A percentile compares a stretch with the other conserved stretches of the same genome.
These are phyloP conservation scores for Saprolegnia parasitica DNA, from an alignment of 352 stramenopile species.

Conservation along the genomic window DNA sequence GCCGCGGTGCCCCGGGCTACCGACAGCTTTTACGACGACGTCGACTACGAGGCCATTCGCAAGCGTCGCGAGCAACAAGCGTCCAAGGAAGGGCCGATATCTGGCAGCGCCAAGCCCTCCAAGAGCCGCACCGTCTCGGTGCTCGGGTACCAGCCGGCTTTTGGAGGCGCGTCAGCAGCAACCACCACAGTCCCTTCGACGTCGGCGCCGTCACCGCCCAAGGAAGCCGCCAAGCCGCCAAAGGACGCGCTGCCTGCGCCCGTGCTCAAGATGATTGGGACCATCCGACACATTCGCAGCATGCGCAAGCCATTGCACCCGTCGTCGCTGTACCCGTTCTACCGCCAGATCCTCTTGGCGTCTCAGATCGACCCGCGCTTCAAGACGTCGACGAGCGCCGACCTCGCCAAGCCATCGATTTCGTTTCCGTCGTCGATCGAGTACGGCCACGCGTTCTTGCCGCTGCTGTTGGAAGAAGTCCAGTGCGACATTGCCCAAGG, in stretches of 20 bases:
- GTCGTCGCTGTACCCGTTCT: conserved; percentile 78
- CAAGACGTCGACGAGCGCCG: conserved; percentile 34
- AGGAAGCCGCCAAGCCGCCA: background rate
- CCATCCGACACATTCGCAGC: conserved; percentile 80
- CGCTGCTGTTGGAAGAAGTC: conserved; percentile 75
- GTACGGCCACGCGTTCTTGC: conserved; percentile 74
- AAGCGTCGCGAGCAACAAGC: background rate
- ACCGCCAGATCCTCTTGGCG: conserved; percentile 67
- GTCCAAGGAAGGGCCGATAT: background rate
- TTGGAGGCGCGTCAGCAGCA: background rate
- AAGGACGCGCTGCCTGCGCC: background rate
- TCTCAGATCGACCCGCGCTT: conserved; percentile 44
- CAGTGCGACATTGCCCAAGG: conserved; percentile 76
- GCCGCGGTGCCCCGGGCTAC: background rate
- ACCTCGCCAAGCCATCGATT: conserved; percentile 45
- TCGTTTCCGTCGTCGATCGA: conserved; percentile 66
- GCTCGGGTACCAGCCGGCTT: conserved; percentile 8
- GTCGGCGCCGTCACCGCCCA: no score
- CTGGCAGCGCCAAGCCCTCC: background rate
- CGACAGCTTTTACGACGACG: conserved; percentile 26
- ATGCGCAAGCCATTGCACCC: conserved; percentile 65
- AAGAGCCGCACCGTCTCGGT: background rate
- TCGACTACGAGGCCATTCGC: conserved; percentile 3
- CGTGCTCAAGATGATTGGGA: conserved; percentile 28
- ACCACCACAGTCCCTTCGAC: background rate